Conservation (phyloP, 495 filamentous ascomycete genomes). For the Chaetomidium leptoderma region DNA sequence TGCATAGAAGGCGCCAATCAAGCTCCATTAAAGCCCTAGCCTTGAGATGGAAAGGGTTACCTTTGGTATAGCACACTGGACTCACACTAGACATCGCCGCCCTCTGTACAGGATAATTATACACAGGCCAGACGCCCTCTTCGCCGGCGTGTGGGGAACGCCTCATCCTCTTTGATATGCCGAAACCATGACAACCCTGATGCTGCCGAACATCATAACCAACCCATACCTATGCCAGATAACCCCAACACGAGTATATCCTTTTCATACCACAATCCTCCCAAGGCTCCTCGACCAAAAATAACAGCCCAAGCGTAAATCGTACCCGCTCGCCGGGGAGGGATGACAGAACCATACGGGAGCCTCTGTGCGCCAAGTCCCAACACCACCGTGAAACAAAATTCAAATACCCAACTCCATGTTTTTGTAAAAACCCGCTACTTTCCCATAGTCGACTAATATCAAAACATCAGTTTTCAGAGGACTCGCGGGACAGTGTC, state of each 20-base stretch:
- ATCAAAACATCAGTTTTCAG: constrained; percentile 24
- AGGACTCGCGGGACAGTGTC: constrained; percentile 46
- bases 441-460: neutral
- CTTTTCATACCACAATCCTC: neutral
- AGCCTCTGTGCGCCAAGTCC: neutral
- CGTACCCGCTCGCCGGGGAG: neutral
- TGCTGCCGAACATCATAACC: neutral
- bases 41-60: neutral
- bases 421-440: neutral
- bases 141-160: neutral
- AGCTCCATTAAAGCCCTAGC: neutral
- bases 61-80: too few species aligned
- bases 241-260: too few species aligned
- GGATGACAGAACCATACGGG: neutral
- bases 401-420: constrained; percentile 1
- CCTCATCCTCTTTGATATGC: neutral
- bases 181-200: neutral
- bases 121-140: constrained; percentile 13
- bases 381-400: neutral
- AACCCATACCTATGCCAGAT: neutral
- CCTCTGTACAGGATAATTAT: constrained; percentile 16
- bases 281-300: too few species aligned
- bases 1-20: neutral
- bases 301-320: neutral
- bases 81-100: too few species aligned